Evolutionary conservation across 768 basidiomycete genomes (phyloP), one percentile per base, ranked within the genome.

Genomic region (Amanita brunnescens): DNA sequence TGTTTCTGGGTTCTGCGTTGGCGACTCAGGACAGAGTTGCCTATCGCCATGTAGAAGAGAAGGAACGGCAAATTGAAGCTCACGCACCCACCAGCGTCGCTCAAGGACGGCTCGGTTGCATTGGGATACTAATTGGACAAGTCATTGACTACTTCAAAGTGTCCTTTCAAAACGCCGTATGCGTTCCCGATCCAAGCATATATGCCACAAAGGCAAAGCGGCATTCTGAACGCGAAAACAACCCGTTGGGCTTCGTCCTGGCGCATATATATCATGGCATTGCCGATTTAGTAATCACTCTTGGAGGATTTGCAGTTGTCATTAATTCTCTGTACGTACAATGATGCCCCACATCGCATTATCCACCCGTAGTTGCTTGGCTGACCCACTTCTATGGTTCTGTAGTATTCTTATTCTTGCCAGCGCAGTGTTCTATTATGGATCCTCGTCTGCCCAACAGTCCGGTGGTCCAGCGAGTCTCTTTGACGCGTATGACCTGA

Each of bases 1-100:
- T 96, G n/a, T 92, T 88, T 71, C 73, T 96, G 13, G 93, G 92
- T 5, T 91, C 89, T 2, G 79, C 81, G 26, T 78, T 96, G 4
- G 85, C 91, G 2, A 91, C 89, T 0, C 87, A 92, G 62, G 84
- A 92, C 52, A 72, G 92, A 40, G 60, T 90, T 12, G 68, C 70
- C 1, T 65, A 66, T 33, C 62, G 65, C 7, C 57, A 69, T 3
- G 51, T 55, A 14, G 54, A 59, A 54, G 43, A 56, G 42, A 55
- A 57, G 43, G 57, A 59, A 35, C 49, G 10, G 18, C 50, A 8
- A n/a, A 51, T 51, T 33, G 50, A 44, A 35, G 37, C 14, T n/a
- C 18, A n/a, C 8, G 13, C 37, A 6, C 9, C 51, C 2, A 35
- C 24, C 44, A 47, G 4, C 8, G 33, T 6, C 23, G 7, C 39